Base-by-base conservation (phyloP, 2,329 filamentous ascomycete species). In the Neofusicoccum ribis region DNA sequence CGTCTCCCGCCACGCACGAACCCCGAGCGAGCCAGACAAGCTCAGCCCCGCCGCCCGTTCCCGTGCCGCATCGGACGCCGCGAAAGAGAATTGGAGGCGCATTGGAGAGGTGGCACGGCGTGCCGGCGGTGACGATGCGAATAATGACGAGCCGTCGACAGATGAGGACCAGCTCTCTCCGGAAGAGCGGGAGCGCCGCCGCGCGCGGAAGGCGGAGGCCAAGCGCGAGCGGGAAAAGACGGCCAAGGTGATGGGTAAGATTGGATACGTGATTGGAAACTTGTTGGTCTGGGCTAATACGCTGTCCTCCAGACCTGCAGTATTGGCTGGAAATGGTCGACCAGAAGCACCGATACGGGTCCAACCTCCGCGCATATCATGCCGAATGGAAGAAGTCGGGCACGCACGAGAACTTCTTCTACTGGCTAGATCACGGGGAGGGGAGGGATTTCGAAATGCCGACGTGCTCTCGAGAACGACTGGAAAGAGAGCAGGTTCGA, bases 321-420 rank as follows among this genome's bases (percentile, higher is more conserved):
- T 96, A 96, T 74, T 96, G 95, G 68, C 81, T 88, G 1, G 87
- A 97, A 72, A 93, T 96, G 90, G 89, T 94, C 7, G 91, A 95
- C 74, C 80, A 88, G 52, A 93, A 96, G 76, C 93, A 97, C 74
- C 87, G 93, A 3, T 96, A 97, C 72, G 93, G 93, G 3, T 90
- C 88, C 63, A 96, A 95, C 70, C 78, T 97, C 59, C 84, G 91
- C 37, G 85, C 86, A 37, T 97, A 97, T 71, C 93, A 97, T 72
- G 86, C 88, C 66, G 87, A 91, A 69, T 97, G 93, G 93, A 92
- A 92, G 76, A 86, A 85, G 67, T 82, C 87, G 1, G 82, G 91
- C 34, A 94, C 92, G 0, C 86, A 88, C 4, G 90, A 97, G 74
- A 96, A 95, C 73, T 97, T 93, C 83, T 97, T 97, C 76, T 94